Conservation (phyloP, 805 yeast species). For the Torulaspora indica region DNA sequence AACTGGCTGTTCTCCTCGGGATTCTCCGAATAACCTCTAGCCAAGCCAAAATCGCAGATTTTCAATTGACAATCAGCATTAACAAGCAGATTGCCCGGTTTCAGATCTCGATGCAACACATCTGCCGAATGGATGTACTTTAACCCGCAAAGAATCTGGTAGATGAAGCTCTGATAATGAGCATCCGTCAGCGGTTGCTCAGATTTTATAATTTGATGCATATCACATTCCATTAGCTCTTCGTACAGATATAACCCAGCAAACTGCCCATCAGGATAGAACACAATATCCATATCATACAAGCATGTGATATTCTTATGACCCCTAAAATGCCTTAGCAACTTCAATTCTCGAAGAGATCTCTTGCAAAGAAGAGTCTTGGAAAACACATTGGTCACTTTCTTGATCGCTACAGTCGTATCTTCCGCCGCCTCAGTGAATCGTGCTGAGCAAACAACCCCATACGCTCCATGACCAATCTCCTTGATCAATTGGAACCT, state of each 20-base stretch:
- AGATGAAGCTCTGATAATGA: slow-evolving; percentile 88
- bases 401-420: slow-evolving; percentile 89
- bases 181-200: slow-evolving; percentile 92
- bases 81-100: slow-evolving; percentile 88
- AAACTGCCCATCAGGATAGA: slow-evolving; percentile 60
- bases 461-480: slow-evolving; percentile 97
- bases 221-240: slow-evolving; percentile 97
- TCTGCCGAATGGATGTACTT: slow-evolving; percentile 88
- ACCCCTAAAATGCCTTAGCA: slow-evolving; percentile 88
- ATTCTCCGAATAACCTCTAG: slow-evolving; percentile 81
- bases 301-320: slow-evolving; percentile 94
- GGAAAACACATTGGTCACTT: slow-evolving; percentile 89
- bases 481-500: slow-evolving; percentile 87
- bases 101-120: slow-evolving; percentile 88
- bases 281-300: slow-evolving; percentile 87
- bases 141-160: slow-evolving; percentile 87
- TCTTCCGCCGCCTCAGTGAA: slow-evolving; percentile 68
- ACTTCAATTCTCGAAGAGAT: slow-evolving; percentile 84
- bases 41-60: slow-evolving; percentile 94
- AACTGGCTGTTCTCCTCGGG: slow-evolving; percentile 88
- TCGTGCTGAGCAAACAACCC: slow-evolving; percentile 91
- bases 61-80: slow-evolving; percentile 96
- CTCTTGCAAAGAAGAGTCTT: slow-evolving; percentile 88
- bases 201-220: slow-evolving; percentile 94
- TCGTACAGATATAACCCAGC: slow-evolving; percentile 92